Percentiles rank a stretch among this genome's conserved stretches.
Evolutionary conservation across 352 stramenopile genomes (phyloP).

Genomic region (Phytophthora lateralis): DNA sequence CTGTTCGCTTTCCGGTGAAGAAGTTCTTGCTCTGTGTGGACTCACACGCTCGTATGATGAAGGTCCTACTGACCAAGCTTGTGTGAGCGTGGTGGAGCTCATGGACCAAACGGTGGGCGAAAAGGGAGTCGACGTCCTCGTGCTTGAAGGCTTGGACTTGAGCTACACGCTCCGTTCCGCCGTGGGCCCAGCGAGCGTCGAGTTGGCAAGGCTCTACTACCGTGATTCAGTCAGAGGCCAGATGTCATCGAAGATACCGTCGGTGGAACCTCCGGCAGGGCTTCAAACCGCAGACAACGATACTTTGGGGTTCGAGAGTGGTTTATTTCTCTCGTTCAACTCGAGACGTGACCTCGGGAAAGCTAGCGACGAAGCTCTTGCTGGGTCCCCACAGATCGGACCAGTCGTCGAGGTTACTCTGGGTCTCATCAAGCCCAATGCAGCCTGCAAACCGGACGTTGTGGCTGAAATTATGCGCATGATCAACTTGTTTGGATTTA

Average conservation of each 20-base stretch:
- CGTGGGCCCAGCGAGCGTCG: conserved; percentile 43
- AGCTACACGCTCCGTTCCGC: conserved; percentile 38
- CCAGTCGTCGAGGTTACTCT: conserved; percentile 44
- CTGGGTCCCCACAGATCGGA: conserved; percentile 14
- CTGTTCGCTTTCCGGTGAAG: conserved; percentile 8
- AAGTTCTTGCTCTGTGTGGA: conserved; percentile 30
- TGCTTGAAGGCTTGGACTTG: conserved; percentile 53
- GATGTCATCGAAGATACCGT: conserved; percentile 21
- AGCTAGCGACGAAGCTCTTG: neutral
- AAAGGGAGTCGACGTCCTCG: conserved; percentile 34
- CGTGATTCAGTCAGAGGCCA: conserved; percentile 53
- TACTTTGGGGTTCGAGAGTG: conserved; percentile 46
- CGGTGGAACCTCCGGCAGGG: conserved; percentile 27
- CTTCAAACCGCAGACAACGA: conserved; percentile 30
- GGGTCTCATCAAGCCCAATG: conserved; percentile 70
- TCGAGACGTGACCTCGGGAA: conserved; percentile 13
- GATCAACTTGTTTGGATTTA: conserved; percentile 57
- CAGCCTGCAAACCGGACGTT: conserved; percentile 31
- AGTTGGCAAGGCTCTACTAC: conserved; percentile 47
- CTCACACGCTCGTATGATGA: conserved; percentile 7
- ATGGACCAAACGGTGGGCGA: conserved; percentile 9
- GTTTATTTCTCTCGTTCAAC: conserved; percentile 47
- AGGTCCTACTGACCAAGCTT: conserved; percentile 11
- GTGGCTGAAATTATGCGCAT: conserved; percentile 44
- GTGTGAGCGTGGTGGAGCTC: conserved; percentile 17